Evolutionary conservation across 352 stramenopile genomes (phyloP), one percentile per base, ranked within the genome.

Genomic region (Phytophthora syringae): DNA sequence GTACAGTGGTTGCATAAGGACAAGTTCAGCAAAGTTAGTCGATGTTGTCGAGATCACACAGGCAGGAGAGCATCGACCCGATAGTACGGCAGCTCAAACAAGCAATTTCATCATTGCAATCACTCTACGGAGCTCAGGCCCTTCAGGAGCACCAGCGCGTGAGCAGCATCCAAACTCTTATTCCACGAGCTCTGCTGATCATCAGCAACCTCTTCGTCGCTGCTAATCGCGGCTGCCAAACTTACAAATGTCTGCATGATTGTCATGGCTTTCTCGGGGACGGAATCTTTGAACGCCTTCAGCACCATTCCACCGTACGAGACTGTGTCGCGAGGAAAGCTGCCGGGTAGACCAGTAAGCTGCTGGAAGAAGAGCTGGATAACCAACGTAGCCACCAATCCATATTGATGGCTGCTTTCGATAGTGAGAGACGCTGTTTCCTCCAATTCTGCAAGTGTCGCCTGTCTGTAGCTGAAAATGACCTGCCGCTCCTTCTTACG

Each of bases 401-500:
- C 53, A 55, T 65, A 67, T 7, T 81, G 58, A 5, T 77, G 52
- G 11, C 52, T 61, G 42, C 21, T 60, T 4, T 69, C 60, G 11
- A 63, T 47, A 21, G 39, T 4, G 12, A 37, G 30, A n/a, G 52
- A 22, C 39, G 52, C 7, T 4, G 62, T 53, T 28, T 72, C 61
- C 7, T 90, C 82, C 42, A 93, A 52, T 39, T 79, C 72, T 5
- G 56, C 67, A 28, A 91, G 52, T 9, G 82, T 60, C 21, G 53
- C 34, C 63, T 91, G 82, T 28, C 85, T 79, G 44, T 90, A 87
- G 6, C 59, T 56, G 25, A 92, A 94, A 7, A 91, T 69, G 40
- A 90, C 55, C 25, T 92, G 81, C 7, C 83, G 80, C 72, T 95
- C 86, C 50, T 91, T 91, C 62, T 95, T 95, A 20, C 87, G 85